Evolutionary conservation across 192 early-diverging fungal genomes (phyloP).

Genomic region (Linnemannia elongata): DNA sequence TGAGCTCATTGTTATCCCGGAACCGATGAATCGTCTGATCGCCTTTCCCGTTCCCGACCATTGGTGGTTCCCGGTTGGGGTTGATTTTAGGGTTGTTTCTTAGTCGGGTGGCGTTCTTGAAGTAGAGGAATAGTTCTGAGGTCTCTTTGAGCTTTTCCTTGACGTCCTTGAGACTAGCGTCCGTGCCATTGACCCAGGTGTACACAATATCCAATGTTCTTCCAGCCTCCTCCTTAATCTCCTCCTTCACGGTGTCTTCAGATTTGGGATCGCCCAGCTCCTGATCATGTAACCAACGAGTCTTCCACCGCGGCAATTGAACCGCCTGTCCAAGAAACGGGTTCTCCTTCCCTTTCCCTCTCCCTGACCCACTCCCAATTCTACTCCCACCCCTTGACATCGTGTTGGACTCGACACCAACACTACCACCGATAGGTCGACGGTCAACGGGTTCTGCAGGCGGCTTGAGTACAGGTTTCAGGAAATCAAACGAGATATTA

Average conservation of each 20-base stretch:
- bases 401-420: neutral
- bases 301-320: neutral
- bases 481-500: neutral
- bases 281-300: conserved; percentile 6
- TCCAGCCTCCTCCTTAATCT: neutral
- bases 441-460: neutral
- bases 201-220: conserved; percentile 51
- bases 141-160: conserved; percentile 20
- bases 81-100: neutral
- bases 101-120: neutral
- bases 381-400: too few relatives aligned
- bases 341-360: too few relatives aligned
- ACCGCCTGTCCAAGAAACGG: too few relatives aligned
- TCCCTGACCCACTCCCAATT: too few relatives aligned
- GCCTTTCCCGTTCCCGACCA: neutral
- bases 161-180: conserved; percentile 15
- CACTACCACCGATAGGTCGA: neutral
- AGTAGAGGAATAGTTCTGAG: conserved; percentile 8
- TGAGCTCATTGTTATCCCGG: conserved; percentile 54
- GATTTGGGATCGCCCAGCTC: conserved; percentile 4
- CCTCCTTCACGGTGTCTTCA: neutral
- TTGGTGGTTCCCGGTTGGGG: neutral
- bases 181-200: conserved; percentile 61
- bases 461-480: neutral
- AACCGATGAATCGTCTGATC: conserved; percentile 29